These are phyloP conservation scores for Eucalyptus lansdowneana DNA, from an alignment of 345 rosid genomes.

Conservation along the genomic window DNA sequence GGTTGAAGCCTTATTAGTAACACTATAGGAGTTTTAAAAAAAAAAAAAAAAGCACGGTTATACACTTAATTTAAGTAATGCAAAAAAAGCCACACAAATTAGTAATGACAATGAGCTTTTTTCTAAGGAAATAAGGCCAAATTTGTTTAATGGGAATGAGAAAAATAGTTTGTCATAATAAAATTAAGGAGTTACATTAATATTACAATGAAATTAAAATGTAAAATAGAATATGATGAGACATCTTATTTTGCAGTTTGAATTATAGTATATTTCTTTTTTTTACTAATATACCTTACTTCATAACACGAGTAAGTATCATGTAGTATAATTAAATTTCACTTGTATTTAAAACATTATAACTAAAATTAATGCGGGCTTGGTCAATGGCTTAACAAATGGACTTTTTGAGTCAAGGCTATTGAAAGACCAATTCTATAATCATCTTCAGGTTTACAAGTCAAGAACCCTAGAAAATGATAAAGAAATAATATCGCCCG, in stretches of 20 bases:
- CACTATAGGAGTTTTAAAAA: not conserved
- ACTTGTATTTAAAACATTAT: not conserved
- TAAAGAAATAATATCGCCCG: too few relatives aligned
- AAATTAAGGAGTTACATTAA: not conserved
- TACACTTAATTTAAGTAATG: not conserved
- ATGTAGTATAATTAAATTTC: not conserved
- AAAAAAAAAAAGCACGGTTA: too few relatives aligned
- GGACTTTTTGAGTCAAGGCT: too few relatives aligned
- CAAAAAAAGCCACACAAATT: too few relatives aligned
- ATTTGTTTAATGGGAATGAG: not conserved
- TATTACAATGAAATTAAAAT: not conserved
- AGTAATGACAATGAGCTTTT: not conserved
- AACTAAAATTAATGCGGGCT: too few relatives aligned
- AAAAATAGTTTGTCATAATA: not conserved
- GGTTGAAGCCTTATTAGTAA: too few relatives aligned
- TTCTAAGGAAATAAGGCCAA: not conserved
- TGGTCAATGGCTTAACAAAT: too few relatives aligned
- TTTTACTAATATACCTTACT: not conserved
- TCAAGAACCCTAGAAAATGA: too few relatives aligned
- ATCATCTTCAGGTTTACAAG: rapidly evolving
- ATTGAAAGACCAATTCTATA: too few relatives aligned
- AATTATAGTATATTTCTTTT: not conserved
- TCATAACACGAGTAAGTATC: not conserved
- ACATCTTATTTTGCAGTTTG: not conserved
- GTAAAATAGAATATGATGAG: not conserved